These are phyloP conservation scores for Clonostachys chloroleuca DNA, from an alignment of 2,329 filamentous ascomycete genomes.

Conservation along the genomic window DNA sequence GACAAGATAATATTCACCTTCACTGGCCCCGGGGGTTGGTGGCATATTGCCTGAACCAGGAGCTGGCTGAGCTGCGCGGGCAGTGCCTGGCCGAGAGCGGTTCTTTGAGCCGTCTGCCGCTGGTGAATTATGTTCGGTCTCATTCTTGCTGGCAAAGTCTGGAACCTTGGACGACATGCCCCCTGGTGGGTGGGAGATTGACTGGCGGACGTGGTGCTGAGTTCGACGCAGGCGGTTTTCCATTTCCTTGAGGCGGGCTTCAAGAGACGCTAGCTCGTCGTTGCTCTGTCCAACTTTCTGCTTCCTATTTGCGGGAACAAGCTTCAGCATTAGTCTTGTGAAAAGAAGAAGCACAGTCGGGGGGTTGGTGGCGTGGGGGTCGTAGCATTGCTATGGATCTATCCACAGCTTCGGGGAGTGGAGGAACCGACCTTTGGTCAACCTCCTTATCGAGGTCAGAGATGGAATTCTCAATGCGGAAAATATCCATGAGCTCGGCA, in stretches of 20 bases:
- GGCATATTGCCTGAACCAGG: slow-evolving; percentile 53
- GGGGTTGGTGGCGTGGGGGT: background rate
- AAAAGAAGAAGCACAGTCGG: slow-evolving; percentile 3
- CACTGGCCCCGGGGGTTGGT: slow-evolving; percentile 55
- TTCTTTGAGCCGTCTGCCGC: slow-evolving; percentile 23
- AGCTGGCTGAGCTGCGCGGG: slow-evolving; percentile 42
- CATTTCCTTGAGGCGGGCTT: slow-evolving; percentile 78
- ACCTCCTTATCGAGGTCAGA: slow-evolving; percentile 71
- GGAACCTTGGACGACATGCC: slow-evolving; percentile 2
- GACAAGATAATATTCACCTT: slow-evolving; percentile 46
- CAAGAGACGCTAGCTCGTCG: slow-evolving; percentile 80
- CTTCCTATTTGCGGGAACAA: slow-evolving; percentile 52
- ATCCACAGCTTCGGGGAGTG: background rate
- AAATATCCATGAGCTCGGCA: slow-evolving; percentile 79
- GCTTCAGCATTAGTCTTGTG: background rate
- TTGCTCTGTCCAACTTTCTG: slow-evolving; percentile 70
- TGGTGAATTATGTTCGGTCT: slow-evolving; percentile 5
- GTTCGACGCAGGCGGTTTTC: slow-evolving; percentile 65
- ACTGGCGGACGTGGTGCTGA: slow-evolving; percentile 8
- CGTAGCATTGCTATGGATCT: background rate
- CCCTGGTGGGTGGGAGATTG: slow-evolving; percentile 9
- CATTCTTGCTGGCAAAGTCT: slow-evolving; percentile 13
- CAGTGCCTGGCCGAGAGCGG: slow-evolving; percentile 50
- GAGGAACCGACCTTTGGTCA: slow-evolving; percentile 67
- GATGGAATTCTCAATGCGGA: slow-evolving; percentile 78